A percentile compares a stretch with the other conserved stretches of the same genome.
These are phyloP conservation scores for Trifolium pratense DNA, from an alignment of 306 rosid species.

Conservation along the genomic window DNA sequence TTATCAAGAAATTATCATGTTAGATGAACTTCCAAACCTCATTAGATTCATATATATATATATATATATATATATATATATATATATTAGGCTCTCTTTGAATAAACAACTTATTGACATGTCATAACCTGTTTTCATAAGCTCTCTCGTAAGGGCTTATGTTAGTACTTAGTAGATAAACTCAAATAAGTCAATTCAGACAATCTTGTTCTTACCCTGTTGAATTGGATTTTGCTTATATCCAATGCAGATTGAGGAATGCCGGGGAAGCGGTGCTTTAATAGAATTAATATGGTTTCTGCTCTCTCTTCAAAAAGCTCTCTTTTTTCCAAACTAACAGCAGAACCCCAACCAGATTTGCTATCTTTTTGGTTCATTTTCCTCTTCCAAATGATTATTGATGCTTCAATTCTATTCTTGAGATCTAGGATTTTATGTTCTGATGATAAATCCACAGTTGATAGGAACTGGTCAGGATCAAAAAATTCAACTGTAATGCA, in stretches of 20 bases:
- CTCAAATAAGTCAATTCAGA: not conserved
- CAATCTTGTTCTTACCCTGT: constrained; percentile 50
- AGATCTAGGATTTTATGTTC: constrained; percentile 90
- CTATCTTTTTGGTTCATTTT: constrained; percentile 93
- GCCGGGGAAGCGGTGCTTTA: constrained; percentile 96
- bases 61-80: too few relatives aligned
- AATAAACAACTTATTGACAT: not conserved
- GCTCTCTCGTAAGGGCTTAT: not conserved
- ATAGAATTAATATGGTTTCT: constrained; percentile 85
- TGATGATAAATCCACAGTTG: constrained; percentile 81
- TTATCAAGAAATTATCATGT: not conserved
- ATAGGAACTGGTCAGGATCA: constrained; percentile 89
- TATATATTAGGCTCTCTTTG: too few relatives aligned
- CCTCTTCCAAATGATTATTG: constrained; percentile 92
- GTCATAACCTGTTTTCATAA: not conserved
- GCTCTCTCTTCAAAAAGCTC: constrained; percentile 98
- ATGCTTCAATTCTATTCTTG: constrained; percentile 92
- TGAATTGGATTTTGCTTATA: constrained; percentile 93
- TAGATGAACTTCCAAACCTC: not conserved
- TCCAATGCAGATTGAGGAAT: constrained; percentile 88
- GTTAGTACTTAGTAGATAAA: not conserved
- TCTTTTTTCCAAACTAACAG: constrained; percentile 90
- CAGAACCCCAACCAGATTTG: constrained; percentile 94
- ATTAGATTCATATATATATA: not conserved
- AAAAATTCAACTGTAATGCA: constrained; percentile 85